These are phyloP conservation scores for Akanthomyces dipterigenus DNA, from an alignment of 2,329 filamentous ascomycete species.

Conservation along the genomic window DNA sequence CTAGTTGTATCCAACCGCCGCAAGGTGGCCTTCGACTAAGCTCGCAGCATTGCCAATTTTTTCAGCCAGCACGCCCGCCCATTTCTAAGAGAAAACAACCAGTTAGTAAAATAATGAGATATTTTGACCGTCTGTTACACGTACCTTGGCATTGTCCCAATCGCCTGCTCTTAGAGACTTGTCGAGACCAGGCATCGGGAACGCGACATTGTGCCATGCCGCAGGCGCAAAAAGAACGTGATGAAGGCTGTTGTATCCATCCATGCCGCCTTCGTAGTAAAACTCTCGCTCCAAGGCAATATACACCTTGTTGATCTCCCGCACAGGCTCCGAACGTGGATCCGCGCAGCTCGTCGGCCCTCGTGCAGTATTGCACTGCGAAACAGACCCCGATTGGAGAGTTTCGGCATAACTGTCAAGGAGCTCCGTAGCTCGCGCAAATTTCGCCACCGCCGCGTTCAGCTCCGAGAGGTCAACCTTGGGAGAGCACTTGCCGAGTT, in stretches of 20 bases:
- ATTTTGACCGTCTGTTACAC: not conserved
- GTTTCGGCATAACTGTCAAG: not conserved
- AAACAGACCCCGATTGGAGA: not conserved
- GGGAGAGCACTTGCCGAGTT: slow-evolving; percentile 17
- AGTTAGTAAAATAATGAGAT: not conserved
- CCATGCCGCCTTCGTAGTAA: slow-evolving; percentile 7
- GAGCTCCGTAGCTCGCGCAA: slow-evolving; percentile 15
- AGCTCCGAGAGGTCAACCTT: slow-evolving; percentile 32
- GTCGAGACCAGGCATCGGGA: slow-evolving; percentile 1
- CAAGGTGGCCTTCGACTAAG: not conserved
- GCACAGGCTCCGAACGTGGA: not conserved
- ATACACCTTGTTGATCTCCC: not conserved
- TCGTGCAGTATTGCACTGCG: not conserved
- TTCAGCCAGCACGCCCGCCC: not conserved
- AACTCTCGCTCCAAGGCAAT: slow-evolving; percentile 5
- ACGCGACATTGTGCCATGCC: not conserved
- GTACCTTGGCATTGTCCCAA: not conserved
- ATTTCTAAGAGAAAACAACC: not conserved
- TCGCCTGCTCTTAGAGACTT: not conserved
- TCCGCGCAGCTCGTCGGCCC: not conserved
- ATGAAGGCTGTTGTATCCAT: not conserved
- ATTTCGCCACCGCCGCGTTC: slow-evolving; percentile 31
- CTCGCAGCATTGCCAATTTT: not conserved
- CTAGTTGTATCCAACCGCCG: not conserved
- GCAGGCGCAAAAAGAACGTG: not conserved